Conservation (phyloP, 2,329 filamentous ascomycete species). For the Lomentospora prolificans region DNA sequence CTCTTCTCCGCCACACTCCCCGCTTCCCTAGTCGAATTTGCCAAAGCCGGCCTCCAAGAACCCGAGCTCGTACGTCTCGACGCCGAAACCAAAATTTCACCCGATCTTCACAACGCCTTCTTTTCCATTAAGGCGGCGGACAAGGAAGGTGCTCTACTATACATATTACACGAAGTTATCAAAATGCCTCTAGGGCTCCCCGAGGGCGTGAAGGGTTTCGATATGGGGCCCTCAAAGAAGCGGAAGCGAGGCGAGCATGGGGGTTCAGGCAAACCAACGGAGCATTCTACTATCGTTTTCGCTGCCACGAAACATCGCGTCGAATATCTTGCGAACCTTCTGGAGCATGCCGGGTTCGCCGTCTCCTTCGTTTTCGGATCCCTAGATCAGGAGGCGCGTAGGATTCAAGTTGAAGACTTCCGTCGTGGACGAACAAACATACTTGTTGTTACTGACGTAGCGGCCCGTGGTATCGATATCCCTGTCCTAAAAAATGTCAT, state of each 20-base stretch:
- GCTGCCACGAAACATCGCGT: constrained; percentile 95
- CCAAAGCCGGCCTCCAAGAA: constrained; percentile 84
- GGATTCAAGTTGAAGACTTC: constrained; percentile 87
- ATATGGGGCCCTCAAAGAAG: constrained; percentile 51
- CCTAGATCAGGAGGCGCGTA: constrained; percentile 85
- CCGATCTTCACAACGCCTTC: constrained; percentile 90
- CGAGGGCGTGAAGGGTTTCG: constrained; percentile 37
- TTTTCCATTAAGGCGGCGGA: constrained; percentile 88
- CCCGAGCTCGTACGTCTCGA: constrained; percentile 84
- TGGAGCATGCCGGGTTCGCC: constrained; percentile 73
- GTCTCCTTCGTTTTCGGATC: constrained; percentile 93
- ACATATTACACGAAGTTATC: constrained; percentile 85
- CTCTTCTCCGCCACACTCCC: constrained; percentile 94
- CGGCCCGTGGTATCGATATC: constrained; percentile 95
- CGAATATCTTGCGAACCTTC: constrained; percentile 76
- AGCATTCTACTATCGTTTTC: constrained; percentile 91
- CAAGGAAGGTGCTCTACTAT: constrained; percentile 84
- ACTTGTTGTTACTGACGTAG: constrained; percentile 91
- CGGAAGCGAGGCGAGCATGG: constrained; percentile 55
- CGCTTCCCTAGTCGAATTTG: constrained; percentile 91
- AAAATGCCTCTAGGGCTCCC: constrained; percentile 68
- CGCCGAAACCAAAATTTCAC: constrained; percentile 90
- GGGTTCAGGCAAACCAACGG: constrained; percentile 62
- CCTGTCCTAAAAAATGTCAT: constrained; percentile 93
- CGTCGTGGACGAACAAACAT: constrained; percentile 77